phyloP scores from a whole-genome alignment of 2,329 filamentous ascomycete species.

The Fusarium sp. region DNA sequence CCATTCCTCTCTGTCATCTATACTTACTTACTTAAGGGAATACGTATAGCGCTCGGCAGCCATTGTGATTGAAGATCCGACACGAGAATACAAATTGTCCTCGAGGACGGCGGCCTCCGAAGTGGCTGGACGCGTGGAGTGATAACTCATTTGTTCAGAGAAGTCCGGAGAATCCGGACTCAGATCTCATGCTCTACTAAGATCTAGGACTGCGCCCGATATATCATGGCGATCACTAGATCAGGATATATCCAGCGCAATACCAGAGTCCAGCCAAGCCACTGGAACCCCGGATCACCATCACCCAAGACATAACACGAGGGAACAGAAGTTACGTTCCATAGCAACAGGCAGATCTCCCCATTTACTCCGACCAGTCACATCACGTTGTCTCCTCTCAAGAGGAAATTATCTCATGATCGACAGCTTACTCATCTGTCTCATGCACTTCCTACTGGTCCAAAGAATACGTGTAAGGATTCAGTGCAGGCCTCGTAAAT shows the following conservation, averaged over 20 bases:
- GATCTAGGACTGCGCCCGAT: not conserved
- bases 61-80: not conserved
- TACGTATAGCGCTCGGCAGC: too few relatives aligned
- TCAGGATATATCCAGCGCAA: not conserved
- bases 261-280: not conserved
- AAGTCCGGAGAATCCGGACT: not conserved
- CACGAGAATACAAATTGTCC: not conserved
- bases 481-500: constrained; percentile 1
- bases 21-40: too few relatives aligned
- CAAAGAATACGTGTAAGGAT: not conserved
- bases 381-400: not conserved
- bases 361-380: constrained; percentile 2
- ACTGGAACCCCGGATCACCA: not conserved
- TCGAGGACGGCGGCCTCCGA: not conserved
- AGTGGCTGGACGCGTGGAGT: accelerated
- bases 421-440: constrained; percentile 7
- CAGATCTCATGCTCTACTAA: not conserved
- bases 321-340: constrained; percentile 12
- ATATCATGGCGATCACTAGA: not conserved
- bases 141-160: not conserved
- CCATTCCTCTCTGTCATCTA: too few relatives aligned
- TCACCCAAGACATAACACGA: constrained; percentile 4
- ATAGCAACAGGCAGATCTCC: not conserved
- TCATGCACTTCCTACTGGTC: not conserved
- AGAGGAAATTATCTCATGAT: constrained; percentile 14